Percentiles rank a stretch among this genome's conserved stretches.
These are phyloP conservation scores for Xylaria sp. DNA, from an alignment of 2,329 filamentous ascomycete species.

Conservation along the genomic window DNA sequence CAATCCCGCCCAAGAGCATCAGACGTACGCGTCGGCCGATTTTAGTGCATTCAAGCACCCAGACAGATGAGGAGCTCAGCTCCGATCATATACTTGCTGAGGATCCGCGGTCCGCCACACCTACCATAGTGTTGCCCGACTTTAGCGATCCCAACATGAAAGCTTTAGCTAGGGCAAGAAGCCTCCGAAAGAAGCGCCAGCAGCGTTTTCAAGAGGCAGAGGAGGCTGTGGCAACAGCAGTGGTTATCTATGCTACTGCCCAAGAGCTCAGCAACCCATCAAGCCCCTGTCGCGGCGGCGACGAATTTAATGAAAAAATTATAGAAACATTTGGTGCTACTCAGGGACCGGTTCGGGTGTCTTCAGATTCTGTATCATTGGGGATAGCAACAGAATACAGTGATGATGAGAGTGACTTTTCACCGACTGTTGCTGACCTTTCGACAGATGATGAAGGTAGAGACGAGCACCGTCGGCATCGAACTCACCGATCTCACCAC, in stretches of 20 bases:
- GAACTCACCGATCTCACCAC: conserved; percentile 35
- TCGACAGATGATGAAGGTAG: conserved; percentile 62
- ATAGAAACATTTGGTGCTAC: conserved; percentile 30
- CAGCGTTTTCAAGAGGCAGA: conserved; percentile 59
- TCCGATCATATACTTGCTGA: conserved; percentile 27
- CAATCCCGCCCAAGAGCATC: conserved; percentile 39
- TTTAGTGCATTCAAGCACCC: conserved; percentile 45
- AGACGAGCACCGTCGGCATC: conserved; percentile 46
- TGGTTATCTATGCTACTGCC: conserved; percentile 63
- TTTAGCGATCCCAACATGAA: conserved; percentile 52
- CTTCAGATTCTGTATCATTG: conserved; percentile 42
- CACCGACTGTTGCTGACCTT: conserved; percentile 65
- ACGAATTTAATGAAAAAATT: conserved; percentile 42
- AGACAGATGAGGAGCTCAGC: conserved; percentile 41
- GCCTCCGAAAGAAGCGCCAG: conserved; percentile 57
- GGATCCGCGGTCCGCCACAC: conserved; percentile 56
- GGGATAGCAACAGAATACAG: conserved; percentile 43
- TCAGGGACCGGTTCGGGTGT: conserved; percentile 39
- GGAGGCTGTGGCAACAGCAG: conserved; percentile 64
- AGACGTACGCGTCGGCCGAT: conserved; percentile 36
- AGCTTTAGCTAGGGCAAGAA: conserved; percentile 55
- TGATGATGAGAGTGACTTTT: conserved; percentile 52
- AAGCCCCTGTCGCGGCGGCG: conserved; percentile 32
- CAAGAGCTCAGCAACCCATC: conserved; percentile 58
- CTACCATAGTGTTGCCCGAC: conserved; percentile 59